Evolutionary conservation across 1,284 basidiomycete genomes (phyloP).

Genomic region (Malassezia nana): DNA sequence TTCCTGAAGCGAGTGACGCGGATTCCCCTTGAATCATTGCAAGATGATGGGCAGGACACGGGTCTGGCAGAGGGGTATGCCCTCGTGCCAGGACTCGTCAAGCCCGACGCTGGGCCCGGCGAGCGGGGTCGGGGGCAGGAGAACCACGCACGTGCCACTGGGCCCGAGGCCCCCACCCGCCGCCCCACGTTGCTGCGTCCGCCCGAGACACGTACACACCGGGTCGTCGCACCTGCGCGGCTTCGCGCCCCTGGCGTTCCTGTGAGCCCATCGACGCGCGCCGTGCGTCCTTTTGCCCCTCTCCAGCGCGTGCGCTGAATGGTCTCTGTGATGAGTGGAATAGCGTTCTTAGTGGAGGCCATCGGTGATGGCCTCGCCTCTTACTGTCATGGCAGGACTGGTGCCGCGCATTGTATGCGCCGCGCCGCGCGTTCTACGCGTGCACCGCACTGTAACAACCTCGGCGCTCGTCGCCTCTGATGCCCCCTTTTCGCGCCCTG

Average conservation of each 20-base stretch:
- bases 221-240: neutral
- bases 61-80: neutral
- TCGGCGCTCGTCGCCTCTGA: neutral
- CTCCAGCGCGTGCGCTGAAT: constrained; percentile 1
- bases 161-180: constrained; percentile 4
- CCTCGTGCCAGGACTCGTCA: constrained; percentile 12
- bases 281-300: neutral
- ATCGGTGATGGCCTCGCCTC: neutral
- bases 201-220: neutral
- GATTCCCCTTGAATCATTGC: constrained; percentile 8
- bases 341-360: neutral
- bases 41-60: neutral
- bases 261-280: neutral
- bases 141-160: neutral
- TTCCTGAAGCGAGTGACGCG: constrained; percentile 22
- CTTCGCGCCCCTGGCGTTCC: neutral
- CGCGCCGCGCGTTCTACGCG: neutral
- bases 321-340: neutral
- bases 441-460: neutral
- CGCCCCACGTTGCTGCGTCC: constrained; percentile 15
- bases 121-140: constrained; percentile 3
- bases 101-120: neutral
- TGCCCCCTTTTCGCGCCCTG: constrained; percentile 41
- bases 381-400: neutral
- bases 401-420: neutral